phyloP scores from a whole-genome alignment of 2,329 filamentous ascomycete species.

The Blastomyces emzantsi region DNA sequence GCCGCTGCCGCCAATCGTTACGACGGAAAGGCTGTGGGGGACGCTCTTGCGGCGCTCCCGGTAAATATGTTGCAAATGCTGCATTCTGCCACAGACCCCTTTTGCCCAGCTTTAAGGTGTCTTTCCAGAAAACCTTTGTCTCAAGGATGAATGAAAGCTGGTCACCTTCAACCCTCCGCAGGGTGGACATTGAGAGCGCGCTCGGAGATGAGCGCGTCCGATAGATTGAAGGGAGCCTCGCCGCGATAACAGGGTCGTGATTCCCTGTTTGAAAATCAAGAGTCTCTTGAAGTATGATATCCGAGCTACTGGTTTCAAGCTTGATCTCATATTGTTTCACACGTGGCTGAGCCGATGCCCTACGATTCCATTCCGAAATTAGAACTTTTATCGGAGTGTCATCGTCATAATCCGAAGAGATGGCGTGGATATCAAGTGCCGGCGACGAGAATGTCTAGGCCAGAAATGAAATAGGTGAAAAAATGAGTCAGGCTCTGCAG shows the following conservation, averaged over 20 bases:
- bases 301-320: not conserved
- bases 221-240: slow-evolving; percentile 15
- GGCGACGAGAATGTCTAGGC: not conserved
- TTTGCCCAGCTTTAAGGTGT: slow-evolving; percentile 24
- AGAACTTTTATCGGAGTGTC: not conserved
- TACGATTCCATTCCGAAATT: too few relatives aligned
- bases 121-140: slow-evolving; percentile 28
- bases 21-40: not conserved
- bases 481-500: not conserved
- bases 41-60: slow-evolving; percentile 9
- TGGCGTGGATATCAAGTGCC: not conserved
- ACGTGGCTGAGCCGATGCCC: too few relatives aligned
- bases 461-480: slow-evolving; percentile 12
- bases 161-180: slow-evolving; percentile 17
- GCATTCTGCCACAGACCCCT: slow-evolving; percentile 13
- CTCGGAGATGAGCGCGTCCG: slow-evolving; percentile 20
- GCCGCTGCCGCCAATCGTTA: not conserved
- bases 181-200: slow-evolving; percentile 27
- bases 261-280: not conserved
- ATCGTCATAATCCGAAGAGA: not conserved
- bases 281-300: not conserved
- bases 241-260: not conserved
- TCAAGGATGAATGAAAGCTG: slow-evolving; percentile 23
- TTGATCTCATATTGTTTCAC: not conserved
- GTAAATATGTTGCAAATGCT: slow-evolving; percentile 25